Conservation (phyloP, 176 grass and related monocot species). For the Phoenix roebelenii region DNA sequence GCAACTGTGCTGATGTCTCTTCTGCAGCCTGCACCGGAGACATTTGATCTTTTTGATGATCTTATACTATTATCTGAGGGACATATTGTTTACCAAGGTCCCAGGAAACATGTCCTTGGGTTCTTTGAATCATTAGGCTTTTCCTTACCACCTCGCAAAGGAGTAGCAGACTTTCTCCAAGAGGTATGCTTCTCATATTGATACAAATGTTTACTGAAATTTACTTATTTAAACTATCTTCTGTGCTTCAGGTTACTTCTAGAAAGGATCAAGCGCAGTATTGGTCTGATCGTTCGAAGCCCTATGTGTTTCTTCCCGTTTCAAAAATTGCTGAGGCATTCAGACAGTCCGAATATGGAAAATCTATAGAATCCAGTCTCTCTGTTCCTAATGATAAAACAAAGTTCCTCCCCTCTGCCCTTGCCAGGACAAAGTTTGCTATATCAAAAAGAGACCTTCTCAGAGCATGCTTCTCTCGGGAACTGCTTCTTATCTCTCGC, state of each 20-base stretch:
- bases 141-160: slow-evolving; percentile 53
- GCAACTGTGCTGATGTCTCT: slow-evolving; percentile 77
- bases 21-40: slow-evolving; percentile 73
- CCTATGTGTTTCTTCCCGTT: slow-evolving; percentile 40
- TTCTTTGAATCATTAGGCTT: slow-evolving; percentile 59
- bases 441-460: slow-evolving; percentile 52
- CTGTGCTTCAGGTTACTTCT: slow-evolving; percentile 40
- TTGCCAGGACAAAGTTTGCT: slow-evolving; percentile 56
- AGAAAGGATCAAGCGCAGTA: slow-evolving; percentile 74
- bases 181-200: slow-evolving; percentile 28
- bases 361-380: slow-evolving; percentile 15
- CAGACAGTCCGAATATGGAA: slow-evolving; percentile 44
- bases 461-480: slow-evolving; percentile 47
- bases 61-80: slow-evolving; percentile 67
- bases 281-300: slow-evolving; percentile 42
- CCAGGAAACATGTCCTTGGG: slow-evolving; percentile 24
- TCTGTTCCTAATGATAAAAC: slow-evolving; percentile 10
- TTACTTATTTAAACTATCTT: slow-evolving; percentile 15
- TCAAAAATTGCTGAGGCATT: slow-evolving; percentile 44
- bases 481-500: slow-evolving; percentile 51
- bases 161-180: slow-evolving; percentile 69
- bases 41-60: slow-evolving; percentile 77
- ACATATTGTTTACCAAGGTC: slow-evolving; percentile 60
- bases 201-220: not conserved
- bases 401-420: slow-evolving; percentile 17